A percentile compares a stretch with the other conserved stretches of the same genome.
Conservation (phyloP, 176 grass and related monocot genomes). For the Tillandsia leiboldiana region DNA sequence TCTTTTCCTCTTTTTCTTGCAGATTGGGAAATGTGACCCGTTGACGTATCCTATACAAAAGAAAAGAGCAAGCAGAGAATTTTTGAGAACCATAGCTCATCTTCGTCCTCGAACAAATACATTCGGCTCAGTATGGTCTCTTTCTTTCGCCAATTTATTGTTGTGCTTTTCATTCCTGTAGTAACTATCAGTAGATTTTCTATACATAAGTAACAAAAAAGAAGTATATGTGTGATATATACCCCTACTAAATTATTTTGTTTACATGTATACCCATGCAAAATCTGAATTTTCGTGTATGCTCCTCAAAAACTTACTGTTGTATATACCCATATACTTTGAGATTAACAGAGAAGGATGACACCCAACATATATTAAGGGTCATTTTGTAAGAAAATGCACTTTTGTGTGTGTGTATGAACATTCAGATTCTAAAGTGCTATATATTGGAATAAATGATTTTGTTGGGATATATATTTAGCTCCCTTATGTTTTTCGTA, state of each 20-base stretch:
- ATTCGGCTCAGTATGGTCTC: constrained; percentile 76
- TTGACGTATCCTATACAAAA: constrained; percentile 91
- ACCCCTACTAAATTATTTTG: neutral
- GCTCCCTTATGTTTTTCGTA: constrained; percentile 7
- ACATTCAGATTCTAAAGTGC: too few relatives aligned
- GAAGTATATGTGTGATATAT: neutral
- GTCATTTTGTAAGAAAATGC: too few relatives aligned
- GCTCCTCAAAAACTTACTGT: too few relatives aligned
- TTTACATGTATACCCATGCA: neutral
- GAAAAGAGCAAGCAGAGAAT: constrained; percentile 84
- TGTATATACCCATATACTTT: neutral
- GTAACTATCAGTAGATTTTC: too few relatives aligned
- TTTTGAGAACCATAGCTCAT: constrained; percentile 85
- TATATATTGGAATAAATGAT: too few relatives aligned
- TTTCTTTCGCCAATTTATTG: constrained; percentile 7
- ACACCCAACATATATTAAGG: too few relatives aligned
- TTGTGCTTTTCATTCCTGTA: neutral
- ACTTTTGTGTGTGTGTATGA: too few relatives aligned
- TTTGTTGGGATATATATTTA: too few relatives aligned
- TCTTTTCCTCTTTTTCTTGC: constrained; percentile 27
- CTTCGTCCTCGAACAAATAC: constrained; percentile 98
- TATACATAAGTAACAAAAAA: too few relatives aligned
- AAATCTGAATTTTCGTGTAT: too few relatives aligned
- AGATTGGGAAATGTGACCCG: constrained; percentile 94
- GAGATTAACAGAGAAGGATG: too few relatives aligned